Evolutionary conservation across 129 eudicot species (phyloP).

Genomic region (Logfia minima): DNA sequence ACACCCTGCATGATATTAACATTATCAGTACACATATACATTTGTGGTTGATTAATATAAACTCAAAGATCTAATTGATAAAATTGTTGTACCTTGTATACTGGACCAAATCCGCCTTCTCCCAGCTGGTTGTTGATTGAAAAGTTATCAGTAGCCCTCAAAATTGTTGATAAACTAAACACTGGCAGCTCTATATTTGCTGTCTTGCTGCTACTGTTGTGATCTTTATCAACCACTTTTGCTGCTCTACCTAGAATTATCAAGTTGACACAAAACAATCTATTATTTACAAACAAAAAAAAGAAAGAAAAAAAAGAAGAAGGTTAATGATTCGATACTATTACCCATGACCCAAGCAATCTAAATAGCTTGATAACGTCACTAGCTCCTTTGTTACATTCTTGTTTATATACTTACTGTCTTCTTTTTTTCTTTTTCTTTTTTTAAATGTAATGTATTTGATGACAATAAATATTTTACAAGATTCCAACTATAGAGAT

Average conservation of each 20-base stretch:
- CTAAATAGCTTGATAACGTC: too few relatives aligned
- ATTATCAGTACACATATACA: neutral
- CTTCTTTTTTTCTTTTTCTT: too few relatives aligned
- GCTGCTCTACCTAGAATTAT: neutral
- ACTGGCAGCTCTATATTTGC: constrained; percentile 20
- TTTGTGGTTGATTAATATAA: too few relatives aligned
- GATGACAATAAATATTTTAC: too few relatives aligned
- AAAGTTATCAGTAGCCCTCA: constrained; percentile 21
- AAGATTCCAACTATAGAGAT: too few relatives aligned
- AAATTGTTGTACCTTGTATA: constrained; percentile 13
- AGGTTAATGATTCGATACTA: too few relatives aligned
- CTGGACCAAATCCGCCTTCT: constrained; percentile 25
- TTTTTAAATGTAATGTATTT: too few relatives aligned
- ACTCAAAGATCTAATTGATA: neutral
- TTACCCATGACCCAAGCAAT: too few relatives aligned
- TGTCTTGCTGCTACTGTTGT: constrained; percentile 1
- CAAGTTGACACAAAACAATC: neutral
- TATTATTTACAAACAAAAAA: too few relatives aligned
- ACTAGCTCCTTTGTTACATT: too few relatives aligned
- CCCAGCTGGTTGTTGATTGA: constrained; percentile 18
- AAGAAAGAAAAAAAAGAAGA: too few relatives aligned
- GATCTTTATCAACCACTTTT: neutral
- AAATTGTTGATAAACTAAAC: constrained; percentile 18
- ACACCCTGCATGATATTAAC: constrained; percentile 10
- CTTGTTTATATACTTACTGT: too few relatives aligned